Conservation (phyloP, 148 eudicot species). For the Salicornia ramosissima region DNA sequence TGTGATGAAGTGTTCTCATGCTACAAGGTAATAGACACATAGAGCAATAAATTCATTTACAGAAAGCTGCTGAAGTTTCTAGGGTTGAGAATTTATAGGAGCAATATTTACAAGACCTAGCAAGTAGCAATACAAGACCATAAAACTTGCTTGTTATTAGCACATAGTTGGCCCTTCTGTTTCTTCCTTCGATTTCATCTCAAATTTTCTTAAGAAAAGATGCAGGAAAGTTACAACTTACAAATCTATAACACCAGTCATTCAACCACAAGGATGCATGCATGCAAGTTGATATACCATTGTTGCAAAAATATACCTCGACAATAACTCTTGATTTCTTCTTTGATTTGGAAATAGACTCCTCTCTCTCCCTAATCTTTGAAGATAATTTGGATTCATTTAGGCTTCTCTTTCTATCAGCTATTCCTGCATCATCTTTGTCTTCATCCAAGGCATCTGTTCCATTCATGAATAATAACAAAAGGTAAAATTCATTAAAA, state of each 20-base stretch:
- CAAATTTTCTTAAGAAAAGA: too few species aligned
- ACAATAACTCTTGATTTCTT: slow-evolving; percentile 69
- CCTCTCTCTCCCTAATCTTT: slow-evolving; percentile 40
- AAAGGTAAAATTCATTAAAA: not conserved
- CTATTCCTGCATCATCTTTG: slow-evolving; percentile 33
- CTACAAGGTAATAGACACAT: too few species aligned
- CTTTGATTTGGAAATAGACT: slow-evolving; percentile 43
- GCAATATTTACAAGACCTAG: too few species aligned
- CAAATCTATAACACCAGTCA: not conserved
- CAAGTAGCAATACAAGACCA: too few species aligned
- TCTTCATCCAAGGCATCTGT: slow-evolving; percentile 43
- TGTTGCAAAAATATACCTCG: slow-evolving; percentile 50
- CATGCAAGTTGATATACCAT: not conserved
- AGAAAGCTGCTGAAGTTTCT: too few species aligned
- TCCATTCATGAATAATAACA: slow-evolving; percentile 7
- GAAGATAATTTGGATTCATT: slow-evolving; percentile 22
- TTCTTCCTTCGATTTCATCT: too few species aligned
- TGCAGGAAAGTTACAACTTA: not conserved
- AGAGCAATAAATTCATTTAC: too few species aligned
- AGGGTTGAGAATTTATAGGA: too few species aligned
- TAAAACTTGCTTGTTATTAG: too few species aligned
- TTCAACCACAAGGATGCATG: not conserved
- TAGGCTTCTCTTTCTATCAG: slow-evolving; percentile 33
- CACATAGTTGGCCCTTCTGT: too few species aligned
- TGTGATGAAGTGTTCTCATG: too few species aligned